These are phyloP conservation scores for Fusarium humuli DNA, from an alignment of 2,329 filamentous ascomycete species.

Conservation along the genomic window DNA sequence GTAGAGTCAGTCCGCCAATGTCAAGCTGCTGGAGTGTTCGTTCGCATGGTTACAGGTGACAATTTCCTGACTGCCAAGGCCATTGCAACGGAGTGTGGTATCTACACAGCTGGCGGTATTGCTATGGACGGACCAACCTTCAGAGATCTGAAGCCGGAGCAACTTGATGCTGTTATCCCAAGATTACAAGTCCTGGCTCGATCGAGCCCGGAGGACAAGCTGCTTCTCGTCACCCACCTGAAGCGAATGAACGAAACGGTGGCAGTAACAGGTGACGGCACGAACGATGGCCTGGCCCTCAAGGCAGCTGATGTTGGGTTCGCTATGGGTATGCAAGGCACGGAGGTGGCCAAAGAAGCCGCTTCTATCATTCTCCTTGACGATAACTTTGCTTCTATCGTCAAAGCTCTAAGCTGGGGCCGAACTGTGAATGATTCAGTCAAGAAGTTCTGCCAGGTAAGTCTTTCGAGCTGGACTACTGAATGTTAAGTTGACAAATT, in stretches of 20 bases:
- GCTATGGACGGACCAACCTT: slow-evolving; percentile 76
- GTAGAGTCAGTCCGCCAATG: slow-evolving; percentile 69
- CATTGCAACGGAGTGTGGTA: slow-evolving; percentile 73
- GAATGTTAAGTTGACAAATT: slow-evolving; percentile 3
- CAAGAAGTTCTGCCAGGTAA: slow-evolving; percentile 73
- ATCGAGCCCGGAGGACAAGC: slow-evolving; percentile 70
- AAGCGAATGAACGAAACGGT: slow-evolving; percentile 68
- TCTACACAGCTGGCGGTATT: slow-evolving; percentile 69
- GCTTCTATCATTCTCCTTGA: slow-evolving; percentile 76
- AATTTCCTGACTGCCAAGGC: slow-evolving; percentile 70
- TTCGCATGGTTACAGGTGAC: slow-evolving; percentile 69
- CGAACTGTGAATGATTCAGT: slow-evolving; percentile 75
- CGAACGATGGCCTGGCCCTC: slow-evolving; percentile 73
- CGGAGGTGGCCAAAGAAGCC: slow-evolving; percentile 75
- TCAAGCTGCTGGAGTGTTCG: slow-evolving; percentile 70
- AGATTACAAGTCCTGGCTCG: slow-evolving; percentile 64
- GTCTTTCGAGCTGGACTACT: not conserved
- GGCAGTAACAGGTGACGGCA: slow-evolving; percentile 74
- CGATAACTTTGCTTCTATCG: slow-evolving; percentile 74
- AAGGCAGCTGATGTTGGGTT: slow-evolving; percentile 76
- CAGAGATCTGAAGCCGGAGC: slow-evolving; percentile 64
- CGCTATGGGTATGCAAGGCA: slow-evolving; percentile 75
- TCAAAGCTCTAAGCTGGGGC: slow-evolving; percentile 76
- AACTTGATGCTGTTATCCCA: slow-evolving; percentile 66
- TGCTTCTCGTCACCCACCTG: slow-evolving; percentile 65